These are phyloP conservation scores for Colletotrichum sp. DNA, from an alignment of 2,329 filamentous ascomycete genomes.

Conservation along the genomic window DNA sequence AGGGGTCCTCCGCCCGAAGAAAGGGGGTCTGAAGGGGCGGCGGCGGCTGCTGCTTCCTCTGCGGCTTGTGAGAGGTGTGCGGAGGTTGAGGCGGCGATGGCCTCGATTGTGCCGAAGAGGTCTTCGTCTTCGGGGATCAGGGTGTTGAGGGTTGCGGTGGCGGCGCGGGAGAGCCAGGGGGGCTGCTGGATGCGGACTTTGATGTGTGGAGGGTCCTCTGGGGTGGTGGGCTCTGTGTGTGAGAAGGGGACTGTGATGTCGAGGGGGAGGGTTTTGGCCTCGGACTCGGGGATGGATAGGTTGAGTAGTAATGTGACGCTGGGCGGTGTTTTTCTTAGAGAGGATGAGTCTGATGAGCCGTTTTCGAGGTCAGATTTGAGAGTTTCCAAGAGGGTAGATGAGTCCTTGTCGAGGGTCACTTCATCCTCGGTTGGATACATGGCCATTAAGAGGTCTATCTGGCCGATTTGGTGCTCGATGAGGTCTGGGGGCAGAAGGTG, in stretches of 20 bases:
- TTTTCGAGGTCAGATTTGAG: neutral
- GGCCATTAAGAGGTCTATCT: conserved; percentile 55
- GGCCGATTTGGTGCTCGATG: conserved; percentile 51
- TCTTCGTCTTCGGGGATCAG: conserved; percentile 46
- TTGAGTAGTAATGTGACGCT: conserved; percentile 29
- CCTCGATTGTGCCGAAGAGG: conserved; percentile 48
- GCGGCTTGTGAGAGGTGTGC: conserved; percentile 32
- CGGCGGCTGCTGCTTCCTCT: neutral
- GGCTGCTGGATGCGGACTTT: conserved; percentile 52
- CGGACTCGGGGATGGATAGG: conserved; percentile 24
- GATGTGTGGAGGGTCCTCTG: conserved; percentile 41
- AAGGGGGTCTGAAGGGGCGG: neutral
- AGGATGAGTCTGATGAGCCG: neutral
- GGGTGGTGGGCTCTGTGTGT: neutral
- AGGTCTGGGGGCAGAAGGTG: conserved; percentile 42
- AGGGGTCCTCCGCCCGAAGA: conserved; percentile 25
- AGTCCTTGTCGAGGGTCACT: neutral
- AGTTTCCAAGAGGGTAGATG: neutral
- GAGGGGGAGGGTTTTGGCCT: conserved; percentile 31
- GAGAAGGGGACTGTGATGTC: conserved; percentile 39
- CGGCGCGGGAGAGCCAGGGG: conserved; percentile 55
- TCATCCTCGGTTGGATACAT: conserved; percentile 52
- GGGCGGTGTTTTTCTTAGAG: accelerated
- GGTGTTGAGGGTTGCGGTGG: conserved; percentile 40
- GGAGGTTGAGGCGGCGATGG: conserved; percentile 41